Evolutionary conservation across 2,329 filamentous ascomycete species (phyloP).

Genomic region (Malbranchea cinnamomea): DNA sequence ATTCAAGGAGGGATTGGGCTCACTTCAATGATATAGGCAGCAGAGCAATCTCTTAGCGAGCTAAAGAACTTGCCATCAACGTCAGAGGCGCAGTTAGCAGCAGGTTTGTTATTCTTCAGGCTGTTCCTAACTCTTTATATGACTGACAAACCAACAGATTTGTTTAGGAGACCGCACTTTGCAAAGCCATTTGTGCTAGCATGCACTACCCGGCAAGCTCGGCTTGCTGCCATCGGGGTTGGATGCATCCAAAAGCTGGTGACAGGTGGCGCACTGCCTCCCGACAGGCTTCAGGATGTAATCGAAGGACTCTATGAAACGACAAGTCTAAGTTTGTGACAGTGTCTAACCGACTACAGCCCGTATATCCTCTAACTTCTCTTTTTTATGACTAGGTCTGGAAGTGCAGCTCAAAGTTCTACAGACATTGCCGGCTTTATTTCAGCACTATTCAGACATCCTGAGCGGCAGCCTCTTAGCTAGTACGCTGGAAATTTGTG

Average conservation of each 20-base stretch:
- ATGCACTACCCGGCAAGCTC: constrained; percentile 77
- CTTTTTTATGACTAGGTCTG: constrained; percentile 35
- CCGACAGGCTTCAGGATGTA: constrained; percentile 67
- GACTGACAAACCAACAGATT: constrained; percentile 44
- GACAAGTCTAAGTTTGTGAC: constrained; percentile 47
- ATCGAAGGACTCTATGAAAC: constrained; percentile 79
- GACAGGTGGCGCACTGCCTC: constrained; percentile 63
- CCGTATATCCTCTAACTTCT: constrained; percentile 3
- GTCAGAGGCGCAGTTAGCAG: constrained; percentile 61
- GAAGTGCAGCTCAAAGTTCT: constrained; percentile 94
- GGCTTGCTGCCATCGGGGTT: constrained; percentile 75
- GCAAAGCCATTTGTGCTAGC: constrained; percentile 89
- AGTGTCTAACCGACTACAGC: constrained; percentile 1
- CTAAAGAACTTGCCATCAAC: constrained; percentile 60
- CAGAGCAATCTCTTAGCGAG: constrained; percentile 85
- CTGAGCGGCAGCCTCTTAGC: constrained; percentile 69
- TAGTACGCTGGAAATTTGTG: constrained; percentile 76
- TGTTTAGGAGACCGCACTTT: constrained; percentile 68
- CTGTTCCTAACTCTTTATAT: constrained; percentile 6
- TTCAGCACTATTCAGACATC: constrained; percentile 79
- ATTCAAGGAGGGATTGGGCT: constrained; percentile 11
- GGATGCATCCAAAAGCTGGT: constrained; percentile 81
- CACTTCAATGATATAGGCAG: constrained; percentile 44
- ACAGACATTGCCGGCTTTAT: constrained; percentile 72
- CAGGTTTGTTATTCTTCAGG: constrained; percentile 35